Base-by-base conservation (phyloP, 2,329 filamentous ascomycete genomes). In the Trichophyton benhamiae region DNA sequence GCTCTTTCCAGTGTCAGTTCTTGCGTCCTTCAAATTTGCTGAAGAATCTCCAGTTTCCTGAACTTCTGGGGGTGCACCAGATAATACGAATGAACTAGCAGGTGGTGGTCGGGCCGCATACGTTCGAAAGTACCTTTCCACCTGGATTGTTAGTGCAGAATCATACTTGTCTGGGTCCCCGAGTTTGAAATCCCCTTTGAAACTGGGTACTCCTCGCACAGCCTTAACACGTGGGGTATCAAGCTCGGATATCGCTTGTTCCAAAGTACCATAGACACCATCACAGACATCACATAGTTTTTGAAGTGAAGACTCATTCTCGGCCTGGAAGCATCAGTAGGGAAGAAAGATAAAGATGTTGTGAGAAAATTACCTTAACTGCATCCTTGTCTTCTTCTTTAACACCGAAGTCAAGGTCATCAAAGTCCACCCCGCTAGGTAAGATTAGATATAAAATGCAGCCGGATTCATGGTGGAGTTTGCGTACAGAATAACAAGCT, bases 101-200 rank as follows among this genome's bases (percentile, higher is more conserved):
- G 87, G 81, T 2, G 86, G 84, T 0, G 91, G 82, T 63, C 82
- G 83, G 6, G 90, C 89, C 30, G 87, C 77, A 74, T 91, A 89
- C 0, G 88, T 94, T 72, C 88, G 88, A 67, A 91, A 92, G 72
- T 95, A 99, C 61, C 94, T 84, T 73, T 97, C 91, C 1, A 99
- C 87, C 61, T 89, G 85, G 68, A 99, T 95, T 22, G 81, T 83
- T 68, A 96, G 76, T 0, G 91, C 88, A 15, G 86, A 84, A 2
- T 87, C 82, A 67, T 89, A 91, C 17, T 82, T 81, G n/a, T 81
- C 76, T 0, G 85, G 82, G 66, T 96, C 83, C 3, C 94, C 94
- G 1, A 99, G 81, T 0, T 85, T 90, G 30, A 99, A 80, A 1
- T 81, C 76, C 0, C 92, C 92, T 67, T 87, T 89, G 71, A 88